Base-by-base conservation (phyloP, 129 eudicot species). In the Lonicera japonica region DNA sequence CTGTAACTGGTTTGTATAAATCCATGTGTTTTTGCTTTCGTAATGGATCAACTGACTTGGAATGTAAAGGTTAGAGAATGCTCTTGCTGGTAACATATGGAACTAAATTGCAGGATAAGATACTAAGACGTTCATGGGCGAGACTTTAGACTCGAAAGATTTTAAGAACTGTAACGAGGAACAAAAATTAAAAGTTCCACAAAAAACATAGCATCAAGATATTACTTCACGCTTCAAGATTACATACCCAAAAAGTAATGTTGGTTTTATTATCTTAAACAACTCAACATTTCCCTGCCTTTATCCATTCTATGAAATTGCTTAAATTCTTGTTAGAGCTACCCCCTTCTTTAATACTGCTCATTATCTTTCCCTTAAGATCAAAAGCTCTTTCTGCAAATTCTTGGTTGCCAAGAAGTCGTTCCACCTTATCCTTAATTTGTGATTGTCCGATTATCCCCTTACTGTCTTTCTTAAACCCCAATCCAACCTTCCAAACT, bases 401-500 rank as follows among this genome's bases (percentile, higher is more conserved):
- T 0, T 5, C n/a, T 11, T 53, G 13, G 8, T 65, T 10, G 12
- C 20, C 1, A n/a, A 70, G 18, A 1, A 70, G 18, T 14, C 60
- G 60, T 18, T 61, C 61, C 17, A 70, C 47, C 68, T 60, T 70
- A 4, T 61, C 21, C 68, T 60, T 70, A 9, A 70, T 51, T 52
- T 70, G 61, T n/a, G 19, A 8, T 14, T 23, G 17, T 55, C 50
- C 25, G 20, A 70, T 70, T 21, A 64, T 50, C 19, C 58, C 58
- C 46, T 55, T 24, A 10, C 47, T 45, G 1, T 64, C 68, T 25
- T 25, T 50, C 0, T 48, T 46, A 36, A 76, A 70, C 12, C 58
- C 58, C 48, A 76, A 40, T 8, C 81, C 81, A 58, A 76, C 41
- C 25, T 65, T 58, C 81, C 81, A 76, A 51, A 48, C 64, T 47